Evolutionary conservation across 1,284 basidiomycete genomes (phyloP), one percentile per base, ranked within the genome.

Genomic region (Puccinia triticina): DNA sequence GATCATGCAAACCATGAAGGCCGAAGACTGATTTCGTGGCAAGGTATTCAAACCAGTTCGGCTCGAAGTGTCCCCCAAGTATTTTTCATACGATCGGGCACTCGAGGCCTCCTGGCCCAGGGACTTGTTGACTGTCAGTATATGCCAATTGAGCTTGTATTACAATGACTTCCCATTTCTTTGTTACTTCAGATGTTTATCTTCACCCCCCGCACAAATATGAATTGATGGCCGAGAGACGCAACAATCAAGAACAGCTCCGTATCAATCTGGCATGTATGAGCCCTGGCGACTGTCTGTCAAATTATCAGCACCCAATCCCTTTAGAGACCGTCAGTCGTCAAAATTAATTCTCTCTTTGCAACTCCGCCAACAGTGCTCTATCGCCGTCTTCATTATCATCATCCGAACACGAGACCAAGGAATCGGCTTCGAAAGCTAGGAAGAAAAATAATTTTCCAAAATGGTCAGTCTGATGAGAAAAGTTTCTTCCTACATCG

Each of bases 181-280:
- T 43, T n/a, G n/a, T 71, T 69, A n/a, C 23, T 53, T 50, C 32
- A 82, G 81, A 77, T 66, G 8, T 77, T 82, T 53, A 34, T 82
- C 23, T 82, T 74, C 55, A 77, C 73, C 59, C 77, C 69, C 72
- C 73, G 12, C 64, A 74, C 26, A 74, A 82, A 57, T 82, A 82
- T 64, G 81, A 82, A 26, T 29, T 82, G 46, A 66, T 77, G 73
- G 64, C 75, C 32, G 43, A 66, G 1, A 46, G 67, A 29, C 72
- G 73, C 53, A 82, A 82, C 55, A 74, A 82, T 37, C 57, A 59
- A 46, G 73, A 59, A 0, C 26, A 72, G 23, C 57, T 77, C n/a
- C 61, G 74, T 29, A 55, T 82, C 66, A 82, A 82, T 72, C 53
- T 82, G 23, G 64, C 66, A 18, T 77, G 53, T 26, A 75, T 82